Conservation (phyloP, 129 eudicot genomes). For the Pulicaria dysenterica region DNA sequence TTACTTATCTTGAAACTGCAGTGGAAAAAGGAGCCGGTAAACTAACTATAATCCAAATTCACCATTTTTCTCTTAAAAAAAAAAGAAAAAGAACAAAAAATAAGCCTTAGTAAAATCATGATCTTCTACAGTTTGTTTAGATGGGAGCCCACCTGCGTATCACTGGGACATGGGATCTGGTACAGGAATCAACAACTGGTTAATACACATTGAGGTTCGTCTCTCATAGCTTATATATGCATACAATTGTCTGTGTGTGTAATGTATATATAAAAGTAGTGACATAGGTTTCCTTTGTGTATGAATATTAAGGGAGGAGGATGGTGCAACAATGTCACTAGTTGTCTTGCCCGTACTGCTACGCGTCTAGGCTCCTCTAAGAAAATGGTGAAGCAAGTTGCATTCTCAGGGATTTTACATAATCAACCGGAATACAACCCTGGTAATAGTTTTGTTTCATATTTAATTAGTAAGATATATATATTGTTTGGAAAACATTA, state of each 20-base stretch:
- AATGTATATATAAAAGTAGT: slow-evolving; percentile 18
- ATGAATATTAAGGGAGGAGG: slow-evolving; percentile 79
- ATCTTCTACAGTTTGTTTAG: slow-evolving; percentile 74
- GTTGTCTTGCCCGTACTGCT: slow-evolving; percentile 62
- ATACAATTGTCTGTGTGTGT: too few species aligned
- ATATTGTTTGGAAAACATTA: background rate
- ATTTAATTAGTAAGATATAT: slow-evolving; percentile 2
- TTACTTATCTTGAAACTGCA: slow-evolving; percentile 70
- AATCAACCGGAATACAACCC: slow-evolving; percentile 64
- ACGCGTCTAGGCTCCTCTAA: slow-evolving; percentile 76
- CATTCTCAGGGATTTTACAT: slow-evolving; percentile 84
- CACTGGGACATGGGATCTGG: slow-evolving; percentile 81
- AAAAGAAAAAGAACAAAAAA: background rate
- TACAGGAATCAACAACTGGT: slow-evolving; percentile 80
- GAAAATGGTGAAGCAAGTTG: slow-evolving; percentile 54
- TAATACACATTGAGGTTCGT: slow-evolving; percentile 85
- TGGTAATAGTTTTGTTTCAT: slow-evolving; percentile 33
- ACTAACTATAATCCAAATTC: slow-evolving; percentile 1
- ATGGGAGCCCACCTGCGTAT: slow-evolving; percentile 97
- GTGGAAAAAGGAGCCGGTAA: slow-evolving; percentile 92
- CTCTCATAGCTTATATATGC: background rate
- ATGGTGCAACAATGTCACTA: slow-evolving; percentile 87
- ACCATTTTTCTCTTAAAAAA: background rate
- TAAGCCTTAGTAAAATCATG: background rate
- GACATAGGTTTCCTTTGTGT: slow-evolving; percentile 11